Evolutionary conservation across 2,329 filamentous ascomycete species (phyloP).

Genomic region (Hyphodiscus sp.): DNA sequence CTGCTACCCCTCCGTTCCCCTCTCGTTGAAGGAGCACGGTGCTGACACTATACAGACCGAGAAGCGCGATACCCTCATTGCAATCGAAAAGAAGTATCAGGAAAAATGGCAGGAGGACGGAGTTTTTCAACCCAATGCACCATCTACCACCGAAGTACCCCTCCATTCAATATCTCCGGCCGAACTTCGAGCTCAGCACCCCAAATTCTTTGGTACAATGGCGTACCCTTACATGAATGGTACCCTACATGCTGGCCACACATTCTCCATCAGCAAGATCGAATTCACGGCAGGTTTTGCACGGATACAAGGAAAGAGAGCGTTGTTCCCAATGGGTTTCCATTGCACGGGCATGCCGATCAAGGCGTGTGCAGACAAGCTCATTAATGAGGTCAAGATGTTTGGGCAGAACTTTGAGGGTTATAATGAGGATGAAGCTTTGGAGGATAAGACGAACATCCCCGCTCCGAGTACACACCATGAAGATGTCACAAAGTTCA

Average conservation of each 20-base stretch:
- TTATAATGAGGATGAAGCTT: conserved; percentile 57
- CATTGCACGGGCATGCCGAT: conserved; percentile 98
- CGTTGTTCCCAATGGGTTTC: conserved; percentile 87
- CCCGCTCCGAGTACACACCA: conserved; percentile 61
- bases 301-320: conserved; percentile 82
- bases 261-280: conserved; percentile 85
- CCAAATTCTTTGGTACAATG: conserved; percentile 86
- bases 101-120: conserved; percentile 69
- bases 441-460: conserved; percentile 42
- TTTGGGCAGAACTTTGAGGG: conserved; percentile 83
- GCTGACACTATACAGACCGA: conserved; percentile 54
- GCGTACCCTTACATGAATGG: conserved; percentile 82
- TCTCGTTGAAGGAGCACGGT: conserved; percentile 11
- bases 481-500: conserved; percentile 86
- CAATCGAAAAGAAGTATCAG: conserved; percentile 89
- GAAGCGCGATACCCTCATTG: conserved; percentile 76
- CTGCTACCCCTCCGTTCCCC: conserved; percentile 7
- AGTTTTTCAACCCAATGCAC: conserved; percentile 83
- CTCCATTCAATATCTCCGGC: conserved; percentile 65
- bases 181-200: conserved; percentile 71
- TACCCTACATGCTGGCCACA: conserved; percentile 82
- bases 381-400: conserved; percentile 78
- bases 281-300: conserved; percentile 86
- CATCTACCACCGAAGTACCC: conserved; percentile 69
- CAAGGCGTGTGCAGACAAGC: conserved; percentile 94